Evolutionary conservation across 305 asterid species (phyloP).

Genomic region (Striga hermonthica): DNA sequence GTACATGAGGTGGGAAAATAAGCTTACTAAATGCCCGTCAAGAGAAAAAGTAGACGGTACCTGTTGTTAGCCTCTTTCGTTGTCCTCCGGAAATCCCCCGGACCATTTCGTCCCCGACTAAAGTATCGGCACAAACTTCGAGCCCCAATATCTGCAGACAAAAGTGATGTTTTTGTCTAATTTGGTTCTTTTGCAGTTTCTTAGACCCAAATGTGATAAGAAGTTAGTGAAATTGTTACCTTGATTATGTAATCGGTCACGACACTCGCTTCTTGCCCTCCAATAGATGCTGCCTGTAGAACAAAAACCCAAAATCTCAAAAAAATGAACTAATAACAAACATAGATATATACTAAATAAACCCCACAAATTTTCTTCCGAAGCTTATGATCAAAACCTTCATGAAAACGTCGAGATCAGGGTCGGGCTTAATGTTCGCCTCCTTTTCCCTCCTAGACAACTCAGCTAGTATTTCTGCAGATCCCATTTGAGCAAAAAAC

Average conservation of each 20-base stretch:
- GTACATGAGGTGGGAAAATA: neutral
- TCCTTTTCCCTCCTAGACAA: slow-evolving; percentile 90
- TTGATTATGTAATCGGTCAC: slow-evolving; percentile 83
- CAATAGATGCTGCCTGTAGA: slow-evolving; percentile 67
- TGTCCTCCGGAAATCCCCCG: slow-evolving; percentile 98
- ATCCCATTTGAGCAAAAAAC: neutral
- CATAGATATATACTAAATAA: neutral
- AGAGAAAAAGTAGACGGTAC: slow-evolving; percentile 32
- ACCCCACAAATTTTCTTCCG: neutral
- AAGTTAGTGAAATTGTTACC: slow-evolving; percentile 39
- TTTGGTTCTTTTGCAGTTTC: neutral
- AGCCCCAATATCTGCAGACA: slow-evolving; percentile 78
- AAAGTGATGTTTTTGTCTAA: neutral
- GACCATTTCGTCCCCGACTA: slow-evolving; percentile 91
- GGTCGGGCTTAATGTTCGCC: slow-evolving; percentile 86
- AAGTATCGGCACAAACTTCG: slow-evolving; percentile 85
- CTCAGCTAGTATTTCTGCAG: slow-evolving; percentile 76
- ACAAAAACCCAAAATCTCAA: slow-evolving; percentile 9
- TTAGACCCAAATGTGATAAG: slow-evolving; percentile 2
- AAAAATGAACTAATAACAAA: slow-evolving; percentile 7
- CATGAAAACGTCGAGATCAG: slow-evolving; percentile 87
- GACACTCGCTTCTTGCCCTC: slow-evolving; percentile 80
- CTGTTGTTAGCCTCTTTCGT: slow-evolving; percentile 82
- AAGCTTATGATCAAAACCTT: slow-evolving; percentile 51
- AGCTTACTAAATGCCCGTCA: neutral